Evolutionary conservation across 352 stramenopile species (phyloP).

Genomic region (Phytophthora palmivora): DNA sequence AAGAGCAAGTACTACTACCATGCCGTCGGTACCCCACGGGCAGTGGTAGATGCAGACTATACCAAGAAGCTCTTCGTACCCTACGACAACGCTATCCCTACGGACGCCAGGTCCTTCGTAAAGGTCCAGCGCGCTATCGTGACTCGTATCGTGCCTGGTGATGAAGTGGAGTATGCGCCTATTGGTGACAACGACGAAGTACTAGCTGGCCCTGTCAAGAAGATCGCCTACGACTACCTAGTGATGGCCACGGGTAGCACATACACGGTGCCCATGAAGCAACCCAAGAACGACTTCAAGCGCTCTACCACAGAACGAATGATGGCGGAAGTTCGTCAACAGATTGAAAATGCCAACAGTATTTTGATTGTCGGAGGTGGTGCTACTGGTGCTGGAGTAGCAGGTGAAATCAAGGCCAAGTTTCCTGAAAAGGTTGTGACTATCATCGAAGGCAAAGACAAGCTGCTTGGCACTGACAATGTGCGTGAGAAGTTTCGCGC

Average conservation of each 20-base stretch:
- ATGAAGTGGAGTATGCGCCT: conserved; percentile 11
- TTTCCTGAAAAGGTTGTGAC: conserved; percentile 59
- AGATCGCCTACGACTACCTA: conserved; percentile 56
- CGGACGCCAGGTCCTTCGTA: conserved; percentile 27
- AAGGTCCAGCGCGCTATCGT: conserved; percentile 40
- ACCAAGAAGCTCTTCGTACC: conserved; percentile 53
- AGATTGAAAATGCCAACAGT: conserved; percentile 43
- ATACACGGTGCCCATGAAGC: conserved; percentile 58
- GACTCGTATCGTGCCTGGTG: conserved; percentile 29
- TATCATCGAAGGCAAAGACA: conserved; percentile 40
- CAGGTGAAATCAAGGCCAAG: conserved; percentile 51
- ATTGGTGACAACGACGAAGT: conserved; percentile 4
- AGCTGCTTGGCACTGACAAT: conserved; percentile 38
- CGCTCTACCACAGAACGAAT: conserved; percentile 27
- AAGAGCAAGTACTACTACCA: conserved; percentile 56
- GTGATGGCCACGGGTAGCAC: conserved; percentile 57
- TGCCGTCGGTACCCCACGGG: conserved; percentile 39
- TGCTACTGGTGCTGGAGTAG: conserved; percentile 51
- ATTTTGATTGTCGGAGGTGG: conserved; percentile 59
- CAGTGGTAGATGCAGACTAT: conserved; percentile 44
- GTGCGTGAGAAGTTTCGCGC: conserved; percentile 46
- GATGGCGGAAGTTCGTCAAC: conserved; percentile 34
- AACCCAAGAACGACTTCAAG: conserved; percentile 28
- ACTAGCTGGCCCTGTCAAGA: conserved; percentile 13
- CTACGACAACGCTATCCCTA: conserved; percentile 45